Conservation (phyloP, 352 stramenopile species). For the Phytophthora ramorum region DNA sequence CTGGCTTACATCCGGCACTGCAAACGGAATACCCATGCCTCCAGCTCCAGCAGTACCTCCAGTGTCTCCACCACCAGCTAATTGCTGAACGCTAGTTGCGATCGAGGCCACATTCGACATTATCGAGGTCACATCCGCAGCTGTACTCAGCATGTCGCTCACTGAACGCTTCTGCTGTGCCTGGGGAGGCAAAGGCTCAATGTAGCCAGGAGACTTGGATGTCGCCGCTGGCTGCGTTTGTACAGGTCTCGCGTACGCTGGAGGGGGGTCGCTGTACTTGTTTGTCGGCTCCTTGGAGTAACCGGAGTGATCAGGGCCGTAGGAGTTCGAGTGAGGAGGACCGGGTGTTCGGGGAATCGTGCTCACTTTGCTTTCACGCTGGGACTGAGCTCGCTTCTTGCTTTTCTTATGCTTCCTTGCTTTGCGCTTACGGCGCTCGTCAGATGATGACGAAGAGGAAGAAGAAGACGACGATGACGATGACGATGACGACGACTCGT, state of each 20-base stretch:
- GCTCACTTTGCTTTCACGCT: conserved; percentile 22
- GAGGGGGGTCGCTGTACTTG: conserved; percentile 11
- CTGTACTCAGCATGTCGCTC: conserved; percentile 32
- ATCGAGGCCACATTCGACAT: conserved; percentile 34
- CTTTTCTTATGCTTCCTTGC: conserved; percentile 39
- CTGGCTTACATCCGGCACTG: conserved; percentile 26
- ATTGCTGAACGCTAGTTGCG: conserved; percentile 32
- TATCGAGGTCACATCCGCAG: conserved; percentile 27
- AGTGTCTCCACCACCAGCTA: conserved; percentile 20
- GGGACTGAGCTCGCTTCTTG: conserved; percentile 30
- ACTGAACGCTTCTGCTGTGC: conserved; percentile 28
- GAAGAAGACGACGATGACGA: conserved; percentile 23
- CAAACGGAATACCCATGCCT: conserved; percentile 21
- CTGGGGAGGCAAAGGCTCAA: conserved; percentile 28
- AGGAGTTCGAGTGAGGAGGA: conserved; percentile 26
- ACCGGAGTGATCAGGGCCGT: conserved; percentile 28
- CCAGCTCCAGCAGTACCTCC: conserved; percentile 3
- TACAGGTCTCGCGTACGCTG: conserved; percentile 14
- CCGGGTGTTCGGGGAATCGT: conserved; percentile 1
- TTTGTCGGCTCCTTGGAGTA: conserved; percentile 6
- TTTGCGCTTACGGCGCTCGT: conserved; percentile 39
- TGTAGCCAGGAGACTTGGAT: conserved; percentile 12
- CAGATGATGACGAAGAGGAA: conserved; percentile 38
- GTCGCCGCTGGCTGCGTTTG: conserved; percentile 4
- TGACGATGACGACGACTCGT: conserved; percentile 31